These are phyloP conservation scores for Tulasnella sp. DNA, from an alignment of 768 basidiomycete genomes.

Conservation along the genomic window DNA sequence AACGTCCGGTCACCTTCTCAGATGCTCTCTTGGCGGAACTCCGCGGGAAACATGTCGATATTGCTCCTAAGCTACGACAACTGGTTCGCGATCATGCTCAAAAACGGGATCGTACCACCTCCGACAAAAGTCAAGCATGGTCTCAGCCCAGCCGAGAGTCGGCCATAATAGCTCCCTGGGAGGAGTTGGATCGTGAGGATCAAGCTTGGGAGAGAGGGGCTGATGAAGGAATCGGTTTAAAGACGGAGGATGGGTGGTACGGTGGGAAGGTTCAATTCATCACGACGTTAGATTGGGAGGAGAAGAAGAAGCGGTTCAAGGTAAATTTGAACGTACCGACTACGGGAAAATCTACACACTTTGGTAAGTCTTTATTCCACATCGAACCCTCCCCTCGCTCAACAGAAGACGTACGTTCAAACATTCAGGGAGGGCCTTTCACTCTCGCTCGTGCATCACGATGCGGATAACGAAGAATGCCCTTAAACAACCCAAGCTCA, in stretches of 20 bases:
- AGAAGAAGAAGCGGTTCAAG: background rate
- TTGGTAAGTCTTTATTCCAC: background rate
- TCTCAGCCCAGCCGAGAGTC: background rate
- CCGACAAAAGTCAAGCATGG: background rate
- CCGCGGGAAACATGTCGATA: background rate
- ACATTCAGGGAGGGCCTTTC: conserved; percentile 7
- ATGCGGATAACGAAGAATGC: conserved; percentile 1
- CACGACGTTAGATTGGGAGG: background rate
- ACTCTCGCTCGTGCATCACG: conserved; percentile 6
- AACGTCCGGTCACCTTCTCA: background rate
- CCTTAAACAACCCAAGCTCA: background rate
- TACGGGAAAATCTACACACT: conserved; percentile 5
- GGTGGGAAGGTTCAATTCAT: conserved; percentile 12
- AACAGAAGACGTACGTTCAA: background rate
- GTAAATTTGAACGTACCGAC: background rate
- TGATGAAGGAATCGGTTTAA: conserved; percentile 18
- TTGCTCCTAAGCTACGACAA: background rate
- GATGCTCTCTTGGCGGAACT: background rate
- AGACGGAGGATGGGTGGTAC: conserved; percentile 8
- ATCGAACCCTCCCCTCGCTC: too few species aligned
- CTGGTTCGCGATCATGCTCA: background rate
- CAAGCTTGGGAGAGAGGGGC: conserved; percentile 10
- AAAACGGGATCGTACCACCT: background rate
- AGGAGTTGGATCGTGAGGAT: conserved; percentile 23
- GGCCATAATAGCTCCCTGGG: background rate